Conservation (phyloP, 257 asterid species). For the Solanum appendiculatum region DNA sequence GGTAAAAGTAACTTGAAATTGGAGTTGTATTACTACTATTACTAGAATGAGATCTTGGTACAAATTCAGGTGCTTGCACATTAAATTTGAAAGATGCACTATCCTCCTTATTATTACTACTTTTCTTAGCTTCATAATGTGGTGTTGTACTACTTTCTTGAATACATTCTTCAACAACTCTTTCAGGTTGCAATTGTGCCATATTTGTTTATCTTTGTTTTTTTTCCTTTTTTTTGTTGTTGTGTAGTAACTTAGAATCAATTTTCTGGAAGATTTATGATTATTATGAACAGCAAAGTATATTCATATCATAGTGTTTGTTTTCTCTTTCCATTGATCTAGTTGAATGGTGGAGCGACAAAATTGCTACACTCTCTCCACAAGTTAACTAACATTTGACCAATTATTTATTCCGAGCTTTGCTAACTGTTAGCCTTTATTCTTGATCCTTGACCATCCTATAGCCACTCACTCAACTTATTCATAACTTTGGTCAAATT, state of each 20-base stretch:
- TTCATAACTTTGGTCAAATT: background rate
- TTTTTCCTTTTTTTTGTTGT: background rate
- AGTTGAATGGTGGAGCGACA: background rate
- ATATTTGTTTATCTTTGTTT: background rate
- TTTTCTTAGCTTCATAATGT: background rate
- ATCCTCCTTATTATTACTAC: constrained; percentile 7
- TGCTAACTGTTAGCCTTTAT: background rate
- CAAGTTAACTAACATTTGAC: background rate
- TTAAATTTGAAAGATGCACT: constrained; percentile 47
- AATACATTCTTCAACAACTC: background rate
- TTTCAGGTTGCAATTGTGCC: constrained; percentile 35
- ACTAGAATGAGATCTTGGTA: constrained; percentile 33
- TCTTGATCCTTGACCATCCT: background rate
- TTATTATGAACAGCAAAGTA: background rate
- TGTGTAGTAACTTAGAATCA: background rate
- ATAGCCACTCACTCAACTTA: background rate
- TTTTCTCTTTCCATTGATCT: background rate
- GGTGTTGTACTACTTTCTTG: background rate
- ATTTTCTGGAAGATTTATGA: background rate
- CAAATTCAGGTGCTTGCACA: constrained; percentile 85
- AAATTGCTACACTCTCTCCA: background rate
- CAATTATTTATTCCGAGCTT: background rate
- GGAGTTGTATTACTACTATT: constrained; percentile 20
- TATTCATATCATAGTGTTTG: background rate
- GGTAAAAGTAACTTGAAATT: constrained; percentile 56